These are phyloP conservation scores for Chytridiales sp. DNA, from an alignment of 371 early-diverging fungal genomes.

Conservation along the genomic window DNA sequence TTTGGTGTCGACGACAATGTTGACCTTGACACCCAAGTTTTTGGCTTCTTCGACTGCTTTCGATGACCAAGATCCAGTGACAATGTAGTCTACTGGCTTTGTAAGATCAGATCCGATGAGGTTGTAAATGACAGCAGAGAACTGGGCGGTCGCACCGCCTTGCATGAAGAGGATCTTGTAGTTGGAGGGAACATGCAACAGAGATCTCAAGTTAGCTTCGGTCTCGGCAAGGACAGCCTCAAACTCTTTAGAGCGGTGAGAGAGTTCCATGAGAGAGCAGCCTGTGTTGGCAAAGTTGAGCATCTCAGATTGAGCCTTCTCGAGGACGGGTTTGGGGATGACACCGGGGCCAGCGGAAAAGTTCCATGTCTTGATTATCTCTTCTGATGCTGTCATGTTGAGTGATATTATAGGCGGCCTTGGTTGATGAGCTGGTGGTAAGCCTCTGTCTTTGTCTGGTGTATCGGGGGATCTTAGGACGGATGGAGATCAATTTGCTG, in stretches of 20 bases:
- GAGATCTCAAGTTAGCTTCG: conserved; percentile 62
- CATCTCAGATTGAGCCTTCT: conserved; percentile 74
- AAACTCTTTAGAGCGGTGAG: conserved; percentile 86
- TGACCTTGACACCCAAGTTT: conserved; percentile 69
- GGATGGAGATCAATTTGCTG: too few species aligned
- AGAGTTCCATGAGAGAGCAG: conserved; percentile 91
- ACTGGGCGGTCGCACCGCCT: conserved; percentile 93
- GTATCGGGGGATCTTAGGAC: too few species aligned
- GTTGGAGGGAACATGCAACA: conserved; percentile 81
- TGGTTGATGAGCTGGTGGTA: too few species aligned
- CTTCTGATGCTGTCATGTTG: too few species aligned
- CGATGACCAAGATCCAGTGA: conserved; percentile 91
- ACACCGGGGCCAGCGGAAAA: conserved; percentile 94
- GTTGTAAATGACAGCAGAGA: conserved; percentile 85
- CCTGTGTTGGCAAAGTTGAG: conserved; percentile 75
- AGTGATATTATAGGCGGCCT: too few species aligned
- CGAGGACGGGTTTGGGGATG: conserved; percentile 79
- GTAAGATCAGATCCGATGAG: conserved; percentile 55
- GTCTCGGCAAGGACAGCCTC: conserved; percentile 71
- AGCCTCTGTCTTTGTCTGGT: too few species aligned
- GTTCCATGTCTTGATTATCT: conserved; percentile 57
- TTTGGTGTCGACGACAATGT: conserved; percentile 61
- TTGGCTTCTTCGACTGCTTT: conserved; percentile 86
- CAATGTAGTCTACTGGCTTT: conserved; percentile 74
- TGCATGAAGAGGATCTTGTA: conserved; percentile 91